phyloP scores from a whole-genome alignment of 2,329 filamentous ascomycete genomes.

The Alternaria longipes region DNA sequence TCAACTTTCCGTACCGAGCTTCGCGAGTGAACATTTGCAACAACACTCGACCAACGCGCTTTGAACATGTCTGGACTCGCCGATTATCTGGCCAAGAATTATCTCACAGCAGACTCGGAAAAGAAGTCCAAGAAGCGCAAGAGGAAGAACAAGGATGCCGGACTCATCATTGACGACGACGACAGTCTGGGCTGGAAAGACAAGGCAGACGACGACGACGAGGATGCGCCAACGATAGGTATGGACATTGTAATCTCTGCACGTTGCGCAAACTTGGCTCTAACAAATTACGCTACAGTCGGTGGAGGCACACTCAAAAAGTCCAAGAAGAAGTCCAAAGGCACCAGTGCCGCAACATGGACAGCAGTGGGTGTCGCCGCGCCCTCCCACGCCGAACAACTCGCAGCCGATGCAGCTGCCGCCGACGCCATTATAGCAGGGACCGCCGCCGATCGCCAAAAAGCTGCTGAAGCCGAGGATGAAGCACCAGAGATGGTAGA shows the following conservation, averaged over 20 bases:
- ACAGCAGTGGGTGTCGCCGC: conserved; percentile 69
- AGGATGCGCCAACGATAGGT: conserved; percentile 60
- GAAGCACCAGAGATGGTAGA: conserved; percentile 51
- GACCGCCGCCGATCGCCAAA: conserved; percentile 70
- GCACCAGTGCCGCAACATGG: conserved; percentile 61
- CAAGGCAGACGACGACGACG: conserved; percentile 62
- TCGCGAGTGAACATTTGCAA: neutral
- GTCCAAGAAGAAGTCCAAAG: conserved; percentile 70
- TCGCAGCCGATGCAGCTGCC: conserved; percentile 74
- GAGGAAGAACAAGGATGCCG: conserved; percentile 53
- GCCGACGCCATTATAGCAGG: conserved; percentile 82
- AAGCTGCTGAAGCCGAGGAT: conserved; percentile 59
- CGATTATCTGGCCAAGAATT: conserved; percentile 89
- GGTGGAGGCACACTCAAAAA: conserved; percentile 45
- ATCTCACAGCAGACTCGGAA: conserved; percentile 73
- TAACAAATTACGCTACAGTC: conserved; percentile 41
- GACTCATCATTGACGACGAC: conserved; percentile 62
- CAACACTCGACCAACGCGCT: conserved; percentile 15
- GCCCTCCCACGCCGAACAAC: conserved; percentile 64
- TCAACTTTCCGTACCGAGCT: conserved; percentile 11
- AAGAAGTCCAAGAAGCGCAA: conserved; percentile 65
- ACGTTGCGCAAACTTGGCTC: neutral
- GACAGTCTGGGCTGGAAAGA: conserved; percentile 62
- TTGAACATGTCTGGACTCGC: conserved; percentile 69
- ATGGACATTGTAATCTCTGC: conserved; percentile 33